Evolutionary conservation across 2,329 filamentous ascomycete genomes (phyloP).

Genomic region (Coccinonectria pachysandricola): DNA sequence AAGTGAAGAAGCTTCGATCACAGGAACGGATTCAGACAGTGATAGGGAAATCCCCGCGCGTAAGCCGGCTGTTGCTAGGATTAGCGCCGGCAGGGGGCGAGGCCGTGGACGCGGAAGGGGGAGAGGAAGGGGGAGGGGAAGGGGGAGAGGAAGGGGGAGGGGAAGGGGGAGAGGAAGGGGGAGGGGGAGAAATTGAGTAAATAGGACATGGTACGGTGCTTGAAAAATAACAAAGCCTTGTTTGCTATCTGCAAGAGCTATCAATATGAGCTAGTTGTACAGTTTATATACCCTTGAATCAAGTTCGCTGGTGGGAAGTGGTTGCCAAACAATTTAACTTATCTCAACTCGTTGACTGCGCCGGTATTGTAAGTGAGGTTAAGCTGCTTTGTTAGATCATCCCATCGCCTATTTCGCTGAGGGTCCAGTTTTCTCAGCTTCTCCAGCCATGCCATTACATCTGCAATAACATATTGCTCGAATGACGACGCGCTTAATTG

Average conservation of each 20-base stretch:
- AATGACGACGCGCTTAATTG: conserved; percentile 37
- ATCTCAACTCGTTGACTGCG: too few relatives aligned
- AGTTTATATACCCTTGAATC: too few relatives aligned
- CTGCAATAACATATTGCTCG: conserved; percentile 28
- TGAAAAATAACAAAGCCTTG: too few relatives aligned
- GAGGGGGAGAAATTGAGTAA: too few relatives aligned
- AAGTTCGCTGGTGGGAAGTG: too few relatives aligned
- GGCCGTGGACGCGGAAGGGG: conserved; percentile 10
- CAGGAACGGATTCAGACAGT: conserved; percentile 11
- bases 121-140: conserved; percentile 14
- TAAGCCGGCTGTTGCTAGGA: conserved; percentile 1
- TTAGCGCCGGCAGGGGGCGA: conserved; percentile 4
- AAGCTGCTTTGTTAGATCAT: conserved; percentile 48
- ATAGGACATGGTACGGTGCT: too few relatives aligned
- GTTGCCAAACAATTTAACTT: too few relatives aligned
- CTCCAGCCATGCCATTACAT: conserved; percentile 48
- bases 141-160: conserved; percentile 15
- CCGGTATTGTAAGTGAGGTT: conserved; percentile 4
- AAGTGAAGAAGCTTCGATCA: conserved; percentile 2
- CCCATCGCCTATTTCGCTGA: conserved; percentile 64
- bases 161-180: conserved; percentile 5
- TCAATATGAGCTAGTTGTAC: too few relatives aligned
- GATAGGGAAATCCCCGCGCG: conserved; percentile 17
- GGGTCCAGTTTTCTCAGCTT: conserved; percentile 62
- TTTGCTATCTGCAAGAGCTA: too few relatives aligned